Evolutionary conservation across 2,329 filamentous ascomycete genomes (phyloP), one percentile per base, ranked within the genome.

Genomic region (Cladosporium sp.): DNA sequence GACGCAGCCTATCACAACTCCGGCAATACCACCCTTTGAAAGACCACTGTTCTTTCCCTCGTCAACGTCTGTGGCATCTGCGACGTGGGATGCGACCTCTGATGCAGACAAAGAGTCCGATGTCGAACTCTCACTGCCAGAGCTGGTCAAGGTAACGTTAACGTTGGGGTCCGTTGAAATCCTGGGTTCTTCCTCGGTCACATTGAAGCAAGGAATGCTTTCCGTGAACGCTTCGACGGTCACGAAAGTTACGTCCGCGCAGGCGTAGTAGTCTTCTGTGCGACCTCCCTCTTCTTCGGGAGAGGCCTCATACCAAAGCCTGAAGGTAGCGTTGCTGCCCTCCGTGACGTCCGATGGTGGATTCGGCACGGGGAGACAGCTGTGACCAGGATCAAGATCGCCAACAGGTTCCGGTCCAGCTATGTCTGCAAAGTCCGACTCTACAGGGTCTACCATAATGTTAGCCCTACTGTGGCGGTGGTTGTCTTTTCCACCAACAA

Each of bases 161-260:
- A 72, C 69, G 1, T 69, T 67, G 4, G 59, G 56, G 66, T 67
- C 63, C 67, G 71, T 57, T 62, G 63, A 57, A 1, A 74, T 65
- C 18, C 73, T 71, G 67, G 79, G 78, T 26, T 78, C 72, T 18
- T 76, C 74, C 16, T 73, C 71, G 0, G 80, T 81, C 5, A 80
- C 79, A 65, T 83, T 83, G 75, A 83, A 82, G 72, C 81, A 82
- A 0, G 80, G 80, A 11, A 81, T 76, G 40, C 78, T 73, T 46
- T 74, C 71, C 0, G 72, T 79, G 67, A 83, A 82, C 26, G 78
- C 72, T 65, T 72, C 73, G 1, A 76, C 69, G 3, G 78, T 68
- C 29, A 82, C 76, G 63, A 81, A 81, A 6, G 75, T 80, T n/a
- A 83, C 75, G 64, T 83, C 81, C 0, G 80, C 77, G 67, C 81